Evolutionary conservation across 169 alveolate species (phyloP).

Genomic region (Cryptosporidium sp.): DNA sequence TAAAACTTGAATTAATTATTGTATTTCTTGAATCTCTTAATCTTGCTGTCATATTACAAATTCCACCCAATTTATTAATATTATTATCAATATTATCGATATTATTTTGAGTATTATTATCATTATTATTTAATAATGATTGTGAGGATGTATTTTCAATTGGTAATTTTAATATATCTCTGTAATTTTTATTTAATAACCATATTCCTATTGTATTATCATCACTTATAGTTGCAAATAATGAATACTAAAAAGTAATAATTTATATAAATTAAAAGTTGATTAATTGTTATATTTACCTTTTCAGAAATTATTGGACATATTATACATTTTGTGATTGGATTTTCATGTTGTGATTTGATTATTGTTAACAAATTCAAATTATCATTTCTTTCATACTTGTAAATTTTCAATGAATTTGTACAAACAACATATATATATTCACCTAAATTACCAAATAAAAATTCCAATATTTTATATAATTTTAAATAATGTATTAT

Average conservation of each 20-base stretch:
- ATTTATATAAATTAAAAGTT: neutral
- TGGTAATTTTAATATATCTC: neutral
- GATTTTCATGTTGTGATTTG: constrained; percentile 47
- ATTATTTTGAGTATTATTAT: neutral
- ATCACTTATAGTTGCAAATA: constrained; percentile 67
- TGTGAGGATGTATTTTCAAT: neutral
- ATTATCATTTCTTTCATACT: neutral
- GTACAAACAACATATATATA: constrained; percentile 55
- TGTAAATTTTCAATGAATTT: constrained; percentile 43
- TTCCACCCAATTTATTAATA: neutral
- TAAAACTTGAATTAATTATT: constrained; percentile 19
- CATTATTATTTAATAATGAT: neutral
- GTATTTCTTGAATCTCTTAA: constrained; percentile 54
- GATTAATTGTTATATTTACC: constrained; percentile 24
- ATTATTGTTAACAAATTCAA: constrained; percentile 25
- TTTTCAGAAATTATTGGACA: constrained; percentile 56
- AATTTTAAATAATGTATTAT: neutral
- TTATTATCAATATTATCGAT: neutral
- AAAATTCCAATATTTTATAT: neutral
- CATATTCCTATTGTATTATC: constrained; percentile 74
- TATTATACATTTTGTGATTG: constrained; percentile 20
- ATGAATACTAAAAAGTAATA: constrained; percentile 8
- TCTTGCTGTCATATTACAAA: constrained; percentile 63
- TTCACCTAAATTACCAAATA: constrained; percentile 29
- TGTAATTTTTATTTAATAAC: constrained; percentile 41